phyloP scores from a whole-genome alignment of 306 rosid genomes.

The Alnus rubra region DNA sequence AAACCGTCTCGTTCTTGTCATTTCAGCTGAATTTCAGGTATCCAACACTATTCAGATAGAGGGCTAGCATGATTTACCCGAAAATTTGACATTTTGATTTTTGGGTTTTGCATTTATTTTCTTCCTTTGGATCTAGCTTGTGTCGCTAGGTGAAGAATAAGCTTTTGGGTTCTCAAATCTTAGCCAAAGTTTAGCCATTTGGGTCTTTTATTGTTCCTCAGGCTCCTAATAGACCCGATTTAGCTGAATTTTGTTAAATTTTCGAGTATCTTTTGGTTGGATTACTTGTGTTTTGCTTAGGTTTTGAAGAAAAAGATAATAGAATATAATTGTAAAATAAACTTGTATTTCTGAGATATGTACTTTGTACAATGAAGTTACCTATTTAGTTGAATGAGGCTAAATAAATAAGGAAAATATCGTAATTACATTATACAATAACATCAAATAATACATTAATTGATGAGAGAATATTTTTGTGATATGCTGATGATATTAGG shows the following conservation, averaged over 20 bases:
- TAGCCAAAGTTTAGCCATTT: not conserved
- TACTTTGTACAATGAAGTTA: too few relatives aligned
- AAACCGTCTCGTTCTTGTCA: conserved; percentile 10
- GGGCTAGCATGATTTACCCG: not conserved
- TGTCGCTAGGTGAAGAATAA: not conserved
- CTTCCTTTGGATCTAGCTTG: not conserved
- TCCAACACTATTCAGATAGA: not conserved
- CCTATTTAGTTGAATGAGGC: too few relatives aligned
- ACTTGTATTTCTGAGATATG: too few relatives aligned
- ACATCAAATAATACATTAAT: too few relatives aligned
- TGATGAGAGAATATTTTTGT: too few relatives aligned
- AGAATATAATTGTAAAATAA: too few relatives aligned
- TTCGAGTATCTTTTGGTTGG: not conserved
- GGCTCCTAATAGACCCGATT: not conserved
- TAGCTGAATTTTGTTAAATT: not conserved
- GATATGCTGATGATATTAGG: too few relatives aligned
- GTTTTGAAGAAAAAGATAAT: not conserved
- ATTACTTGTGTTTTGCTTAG: not conserved
- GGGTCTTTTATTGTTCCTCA: not conserved
- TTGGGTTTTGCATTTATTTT: not conserved
- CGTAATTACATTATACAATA: too few relatives aligned
- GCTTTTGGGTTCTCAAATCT: conserved; percentile 26
- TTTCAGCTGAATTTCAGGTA: conserved; percentile 45
- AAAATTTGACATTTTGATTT: not conserved
- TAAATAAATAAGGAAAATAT: too few relatives aligned